Evolutionary conservation across 176 grass and related monocot genomes (phyloP).

Genomic region (Oryza australiensis): DNA sequence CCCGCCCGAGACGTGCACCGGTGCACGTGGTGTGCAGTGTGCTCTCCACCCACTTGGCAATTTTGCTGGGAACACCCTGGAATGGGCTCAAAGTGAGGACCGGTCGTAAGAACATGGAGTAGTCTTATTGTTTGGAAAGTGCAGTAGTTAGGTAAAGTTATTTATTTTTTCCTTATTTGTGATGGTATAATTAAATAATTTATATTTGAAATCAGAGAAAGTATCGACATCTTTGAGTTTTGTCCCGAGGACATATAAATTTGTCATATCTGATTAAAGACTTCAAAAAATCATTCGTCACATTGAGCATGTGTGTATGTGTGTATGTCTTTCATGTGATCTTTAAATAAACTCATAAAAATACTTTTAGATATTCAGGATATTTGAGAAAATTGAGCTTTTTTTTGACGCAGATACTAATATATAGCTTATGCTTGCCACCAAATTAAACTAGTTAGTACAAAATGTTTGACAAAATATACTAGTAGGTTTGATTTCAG

Average conservation of each 20-base stretch:
- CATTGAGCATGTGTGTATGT: too few relatives aligned
- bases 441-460: neutral
- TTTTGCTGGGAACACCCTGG: neutral
- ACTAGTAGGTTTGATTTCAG: neutral
- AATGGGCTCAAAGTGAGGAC: neutral
- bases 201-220: too few relatives aligned
- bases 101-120: neutral
- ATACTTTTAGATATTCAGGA: too few relatives aligned
- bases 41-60: neutral
- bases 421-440: neutral
- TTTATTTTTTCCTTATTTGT: neutral
- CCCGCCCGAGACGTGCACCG: conserved; percentile 4
- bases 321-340: too few relatives aligned
- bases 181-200: too few relatives aligned
- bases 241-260: too few relatives aligned
- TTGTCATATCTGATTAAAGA: too few relatives aligned
- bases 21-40: conserved; percentile 24
- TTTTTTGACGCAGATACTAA: too few relatives aligned
- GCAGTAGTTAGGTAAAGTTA: neutral
- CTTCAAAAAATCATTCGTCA: too few relatives aligned
- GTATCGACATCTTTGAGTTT: too few relatives aligned
- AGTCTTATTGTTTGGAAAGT: neutral
- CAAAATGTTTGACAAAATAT: neutral
- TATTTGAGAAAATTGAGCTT: neutral
- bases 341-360: too few relatives aligned